Base-by-base conservation (phyloP, 352 stramenopile species). In the Globisporangium barbulae region DNA sequence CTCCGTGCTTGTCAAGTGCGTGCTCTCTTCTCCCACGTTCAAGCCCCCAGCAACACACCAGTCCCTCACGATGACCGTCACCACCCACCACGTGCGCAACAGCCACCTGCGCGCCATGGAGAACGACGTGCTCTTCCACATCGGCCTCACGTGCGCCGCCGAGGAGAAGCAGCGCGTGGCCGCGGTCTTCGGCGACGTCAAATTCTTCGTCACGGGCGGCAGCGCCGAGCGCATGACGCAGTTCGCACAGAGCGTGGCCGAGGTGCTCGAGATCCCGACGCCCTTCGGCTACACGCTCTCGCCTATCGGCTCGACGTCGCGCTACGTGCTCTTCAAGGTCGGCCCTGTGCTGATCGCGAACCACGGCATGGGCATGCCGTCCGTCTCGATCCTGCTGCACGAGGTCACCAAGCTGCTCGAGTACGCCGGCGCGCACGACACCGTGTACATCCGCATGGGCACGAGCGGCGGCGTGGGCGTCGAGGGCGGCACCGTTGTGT, bases 401-500 rank as follows among this genome's bases (percentile, higher is more conserved):
- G 85, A 94, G 61, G 80, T 93, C 39, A 91, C 85, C 72, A 91
- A 92, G 72, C 73, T 91, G 62, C 83, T 94, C 25, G 76, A 90
- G 48, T 88, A 93, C 66, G 85, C 85, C 12, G 79, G 78, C 13
- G 83, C 72, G 2, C 56, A 83, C 33, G 63, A 79, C 59, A 70
- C 70, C 25, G 76, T 76, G 15, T 90, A 93, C 73, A 89, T 92
- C 50, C 85, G 85, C 69, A 90, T 94, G 75, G 85, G 85, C 55
- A 93, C 85, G 62, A 91, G 79, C 61, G 85, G 85, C 37, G 85
- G 85, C 59, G 73, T 94, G 19, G 85, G 82, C 33, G 82, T 94
- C 50, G 81, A 89, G 44, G 75, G 78, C 1, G 85, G 85, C 58
- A 93, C 79, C n/a, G 79, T 94, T 63, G 83, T 94, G 39, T 76